Evolutionary conservation across 2,329 filamentous ascomycete genomes (phyloP).

Genomic region (Cladorrhinum sp.): DNA sequence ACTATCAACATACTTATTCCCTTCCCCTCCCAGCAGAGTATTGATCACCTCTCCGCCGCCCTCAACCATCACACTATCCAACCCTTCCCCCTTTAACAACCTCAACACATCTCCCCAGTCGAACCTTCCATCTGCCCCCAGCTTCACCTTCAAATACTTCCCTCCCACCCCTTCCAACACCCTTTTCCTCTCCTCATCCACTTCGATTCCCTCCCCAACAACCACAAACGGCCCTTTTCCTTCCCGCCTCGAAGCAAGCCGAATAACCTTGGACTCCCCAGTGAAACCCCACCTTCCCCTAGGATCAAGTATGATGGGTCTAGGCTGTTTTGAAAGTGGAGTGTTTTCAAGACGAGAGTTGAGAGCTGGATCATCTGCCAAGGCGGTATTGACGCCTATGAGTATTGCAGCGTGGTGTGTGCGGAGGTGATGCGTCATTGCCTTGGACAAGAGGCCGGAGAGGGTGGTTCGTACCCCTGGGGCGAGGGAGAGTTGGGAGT

Average conservation of each 20-base stretch:
- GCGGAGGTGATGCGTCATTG: slow-evolving; percentile 91
- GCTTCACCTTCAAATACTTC: slow-evolving; percentile 44
- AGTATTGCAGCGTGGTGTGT: slow-evolving; percentile 80
- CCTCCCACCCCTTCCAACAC: slow-evolving; percentile 51
- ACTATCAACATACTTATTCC: slow-evolving; percentile 60
- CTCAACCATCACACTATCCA: slow-evolving; percentile 86
- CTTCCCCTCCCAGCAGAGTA: slow-evolving; percentile 63
- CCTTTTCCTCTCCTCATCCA: slow-evolving; percentile 42
- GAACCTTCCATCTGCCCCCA: slow-evolving; percentile 40
- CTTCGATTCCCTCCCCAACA: slow-evolving; percentile 43
- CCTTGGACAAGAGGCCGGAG: slow-evolving; percentile 78
- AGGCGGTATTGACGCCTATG: slow-evolving; percentile 77
- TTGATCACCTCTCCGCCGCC: slow-evolving; percentile 83
- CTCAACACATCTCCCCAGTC: slow-evolving; percentile 64
- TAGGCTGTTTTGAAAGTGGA: slow-evolving; percentile 60
- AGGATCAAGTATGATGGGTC: slow-evolving; percentile 81
- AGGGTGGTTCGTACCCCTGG: slow-evolving; percentile 79
- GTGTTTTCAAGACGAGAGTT: slow-evolving; percentile 68
- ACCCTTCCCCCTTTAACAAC: slow-evolving; percentile 54
- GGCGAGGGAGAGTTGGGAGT: slow-evolving; percentile 71
- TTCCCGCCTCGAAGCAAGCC: slow-evolving; percentile 58
- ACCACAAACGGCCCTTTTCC: slow-evolving; percentile 75
- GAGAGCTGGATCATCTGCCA: slow-evolving; percentile 79
- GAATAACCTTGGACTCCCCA: slow-evolving; percentile 61
- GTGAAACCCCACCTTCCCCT: slow-evolving; percentile 66